Evolutionary conservation across 768 basidiomycete genomes (phyloP).

Genomic region (Dioszegia hungarica): DNA sequence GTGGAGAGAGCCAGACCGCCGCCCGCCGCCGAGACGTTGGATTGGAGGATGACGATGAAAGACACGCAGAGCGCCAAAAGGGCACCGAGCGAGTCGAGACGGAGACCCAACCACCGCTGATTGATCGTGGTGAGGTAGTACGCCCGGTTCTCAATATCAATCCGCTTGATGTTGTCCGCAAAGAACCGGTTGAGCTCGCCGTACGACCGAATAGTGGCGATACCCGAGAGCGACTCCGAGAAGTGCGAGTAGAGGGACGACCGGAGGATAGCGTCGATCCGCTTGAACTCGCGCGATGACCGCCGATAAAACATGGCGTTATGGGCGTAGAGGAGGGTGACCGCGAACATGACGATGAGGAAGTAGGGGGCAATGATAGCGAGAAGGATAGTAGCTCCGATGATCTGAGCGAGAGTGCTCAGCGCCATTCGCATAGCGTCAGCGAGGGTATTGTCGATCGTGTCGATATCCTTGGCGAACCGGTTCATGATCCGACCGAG

Average conservation of each 20-base stretch:
- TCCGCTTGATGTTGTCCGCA: slow-evolving; percentile 65
- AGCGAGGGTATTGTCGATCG: slow-evolving; percentile 44
- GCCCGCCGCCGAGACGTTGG: slow-evolving; percentile 74
- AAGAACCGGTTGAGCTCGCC: slow-evolving; percentile 72
- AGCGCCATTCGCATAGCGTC: slow-evolving; percentile 52
- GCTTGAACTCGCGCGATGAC: slow-evolving; percentile 80
- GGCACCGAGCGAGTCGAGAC: slow-evolving; percentile 80
- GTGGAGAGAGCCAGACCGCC: slow-evolving; percentile 77
- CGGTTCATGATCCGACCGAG: slow-evolving; percentile 49
- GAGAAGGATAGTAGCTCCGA: slow-evolving; percentile 74
- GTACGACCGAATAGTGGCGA: slow-evolving; percentile 84
- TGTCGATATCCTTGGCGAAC: slow-evolving; percentile 48
- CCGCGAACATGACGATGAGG: slow-evolving; percentile 64
- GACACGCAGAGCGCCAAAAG: slow-evolving; percentile 72
- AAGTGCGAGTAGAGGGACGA: slow-evolving; percentile 87
- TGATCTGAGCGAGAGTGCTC: slow-evolving; percentile 60
- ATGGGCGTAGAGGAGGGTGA: slow-evolving; percentile 62
- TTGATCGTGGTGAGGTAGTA: slow-evolving; percentile 83
- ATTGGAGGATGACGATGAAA: slow-evolving; percentile 68
- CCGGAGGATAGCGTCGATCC: slow-evolving; percentile 70
- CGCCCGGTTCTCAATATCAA: slow-evolving; percentile 77
- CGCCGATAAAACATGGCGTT: slow-evolving; percentile 77
- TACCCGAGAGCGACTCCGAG: slow-evolving; percentile 79
- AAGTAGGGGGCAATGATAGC: slow-evolving; percentile 70
- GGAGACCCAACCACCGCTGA: slow-evolving; percentile 77